phyloP scores from a whole-genome alignment of 140 eudicot species.

The Anethum foeniculum region DNA sequence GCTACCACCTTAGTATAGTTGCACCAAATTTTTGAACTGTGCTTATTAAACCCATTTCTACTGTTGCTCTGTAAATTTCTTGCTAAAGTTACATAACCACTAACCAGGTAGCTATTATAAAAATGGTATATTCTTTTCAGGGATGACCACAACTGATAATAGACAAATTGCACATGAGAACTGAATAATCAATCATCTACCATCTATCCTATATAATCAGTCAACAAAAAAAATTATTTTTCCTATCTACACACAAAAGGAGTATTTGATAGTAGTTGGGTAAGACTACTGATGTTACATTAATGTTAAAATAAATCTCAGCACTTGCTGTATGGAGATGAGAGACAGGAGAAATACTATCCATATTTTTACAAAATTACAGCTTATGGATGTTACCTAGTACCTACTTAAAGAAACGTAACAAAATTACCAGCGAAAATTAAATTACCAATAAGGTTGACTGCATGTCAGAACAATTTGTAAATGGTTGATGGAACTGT shows the following conservation, averaged over 20 bases:
- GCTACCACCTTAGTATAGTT: background rate
- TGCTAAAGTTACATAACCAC: background rate
- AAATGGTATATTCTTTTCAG: background rate
- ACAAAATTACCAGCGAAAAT: background rate
- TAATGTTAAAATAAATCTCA: background rate
- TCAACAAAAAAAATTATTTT: background rate
- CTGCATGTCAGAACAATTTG: background rate
- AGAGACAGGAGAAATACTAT: background rate
- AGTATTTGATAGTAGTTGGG: background rate
- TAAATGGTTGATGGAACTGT: background rate
- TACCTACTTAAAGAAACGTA: background rate
- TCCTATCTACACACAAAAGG: background rate
- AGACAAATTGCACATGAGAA: background rate
- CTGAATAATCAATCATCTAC: background rate
- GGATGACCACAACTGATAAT: background rate
- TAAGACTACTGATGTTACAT: background rate
- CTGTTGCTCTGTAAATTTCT: background rate
- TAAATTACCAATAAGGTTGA: background rate
- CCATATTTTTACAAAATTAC: background rate
- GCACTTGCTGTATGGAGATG: background rate
- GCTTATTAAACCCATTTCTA: background rate
- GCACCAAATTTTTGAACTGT: background rate
- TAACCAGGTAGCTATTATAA: background rate
- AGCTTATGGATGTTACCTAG: background rate
- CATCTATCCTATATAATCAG: background rate